Evolutionary conservation across 2,329 filamentous ascomycete species (phyloP), one percentile per base, ranked within the genome.

Genomic region (Ophiostoma himal-ulmi): DNA sequence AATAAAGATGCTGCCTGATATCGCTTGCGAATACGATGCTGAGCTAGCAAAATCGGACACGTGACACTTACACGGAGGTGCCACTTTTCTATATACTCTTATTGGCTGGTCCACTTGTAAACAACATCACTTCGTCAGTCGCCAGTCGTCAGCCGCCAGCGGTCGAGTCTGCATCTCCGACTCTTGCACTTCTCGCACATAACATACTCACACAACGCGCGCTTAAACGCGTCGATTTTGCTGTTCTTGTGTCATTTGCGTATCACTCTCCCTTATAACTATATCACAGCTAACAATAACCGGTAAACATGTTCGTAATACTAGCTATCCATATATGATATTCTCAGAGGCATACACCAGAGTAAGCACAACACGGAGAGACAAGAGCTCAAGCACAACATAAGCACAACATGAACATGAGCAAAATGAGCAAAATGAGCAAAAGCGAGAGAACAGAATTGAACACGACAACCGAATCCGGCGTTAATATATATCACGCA

Each of bases 401-500:
- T 48, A 2, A 20, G 44, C 44, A 48, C 44, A 48, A 48, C 44
- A 48, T n/a, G 17, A 7, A 20, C 44, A 48, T n/a, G 37, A 39
- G 22, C 20, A 26, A 48, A 26, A 54, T 20, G 34, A 22, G 22
- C n/a, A 60, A 14, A 34, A 13, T 22, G 26, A 62, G 13, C 8
- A 62, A 10, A 22, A 62, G 17, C 52, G 8, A 17, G 22, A 34
- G 26, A 48, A 20, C 44, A 48, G 30, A 62, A 64, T 34, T 64
- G 34, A 64, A 64, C 5, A 60, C 26, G 30, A 41, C 17, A 66
- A 66, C 17, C 37, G 36, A 65, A 65, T 39, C 70, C 68, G 66
- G 70, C 67, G 67, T 70, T 70, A 70, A 71, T 69, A 70, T 69
- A 70, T 69, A 72, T 72, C 67, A 64, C 73, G 60, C 68, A 52